Conservation (phyloP, 495 filamentous ascomycete species). For the Hypoxylon cercidicola region DNA sequence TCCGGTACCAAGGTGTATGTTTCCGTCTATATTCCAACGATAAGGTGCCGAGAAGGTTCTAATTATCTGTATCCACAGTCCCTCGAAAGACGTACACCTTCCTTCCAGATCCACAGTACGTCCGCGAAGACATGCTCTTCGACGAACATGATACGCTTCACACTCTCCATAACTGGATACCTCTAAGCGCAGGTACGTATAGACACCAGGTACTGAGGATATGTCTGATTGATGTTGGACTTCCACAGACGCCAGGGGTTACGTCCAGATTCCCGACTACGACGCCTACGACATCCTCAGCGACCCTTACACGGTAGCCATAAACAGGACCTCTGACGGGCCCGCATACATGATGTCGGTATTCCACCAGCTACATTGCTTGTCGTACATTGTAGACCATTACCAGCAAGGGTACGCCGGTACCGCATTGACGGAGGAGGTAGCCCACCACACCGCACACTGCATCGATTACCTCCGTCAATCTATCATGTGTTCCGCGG, state of each 20-base stretch:
- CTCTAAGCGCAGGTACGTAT: conserved; percentile 50
- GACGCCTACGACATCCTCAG: conserved; percentile 48
- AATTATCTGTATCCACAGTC: conserved; percentile 40
- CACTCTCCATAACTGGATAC: conserved; percentile 59
- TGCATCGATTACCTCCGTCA: conserved; percentile 63
- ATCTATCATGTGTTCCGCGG: conserved; percentile 57
- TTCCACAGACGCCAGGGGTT: conserved; percentile 51
- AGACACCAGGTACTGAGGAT: neutral
- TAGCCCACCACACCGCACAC: conserved; percentile 58
- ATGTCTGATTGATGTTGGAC: neutral
- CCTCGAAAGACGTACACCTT: conserved; percentile 56
- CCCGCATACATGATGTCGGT: conserved; percentile 62
- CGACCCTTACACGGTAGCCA: conserved; percentile 49
- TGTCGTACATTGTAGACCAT: conserved; percentile 57
- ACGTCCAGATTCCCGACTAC: conserved; percentile 50
- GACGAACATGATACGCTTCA: conserved; percentile 50
- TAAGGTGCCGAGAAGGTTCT: neutral
- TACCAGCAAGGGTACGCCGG: conserved; percentile 55
- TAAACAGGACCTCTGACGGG: conserved; percentile 49
- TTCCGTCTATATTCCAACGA: neutral
- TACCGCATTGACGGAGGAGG: conserved; percentile 49
- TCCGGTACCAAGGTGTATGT: conserved; percentile 43
- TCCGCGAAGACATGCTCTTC: conserved; percentile 58
- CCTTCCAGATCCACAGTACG: conserved; percentile 49
- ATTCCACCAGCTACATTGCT: conserved; percentile 64